These are phyloP conservation scores for Zizania palustris DNA, from an alignment of 202 grass and related monocot species.

Conservation along the genomic window DNA sequence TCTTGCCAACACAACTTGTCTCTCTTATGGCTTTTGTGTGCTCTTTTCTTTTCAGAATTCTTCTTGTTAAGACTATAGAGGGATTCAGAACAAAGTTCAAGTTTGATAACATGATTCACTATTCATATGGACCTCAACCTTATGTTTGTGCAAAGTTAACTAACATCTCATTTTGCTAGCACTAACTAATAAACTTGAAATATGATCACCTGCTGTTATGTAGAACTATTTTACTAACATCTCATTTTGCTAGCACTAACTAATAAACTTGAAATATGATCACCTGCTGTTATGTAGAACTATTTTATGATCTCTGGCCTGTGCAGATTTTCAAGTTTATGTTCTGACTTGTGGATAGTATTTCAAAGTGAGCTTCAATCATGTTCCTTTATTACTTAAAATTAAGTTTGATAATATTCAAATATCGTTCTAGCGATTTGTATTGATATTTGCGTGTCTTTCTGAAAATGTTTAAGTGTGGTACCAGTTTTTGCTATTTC, in stretches of 20 bases:
- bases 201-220: neutral
- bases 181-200: neutral
- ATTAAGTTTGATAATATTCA: neutral
- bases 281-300: neutral
- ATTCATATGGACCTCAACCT: conserved; percentile 1
- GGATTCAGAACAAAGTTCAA: conserved; percentile 9
- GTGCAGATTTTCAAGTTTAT: neutral
- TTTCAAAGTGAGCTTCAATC: neutral
- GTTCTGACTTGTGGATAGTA: neutral
- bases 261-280: neutral
- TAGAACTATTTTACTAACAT: neutral
- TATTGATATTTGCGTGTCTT: neutral
- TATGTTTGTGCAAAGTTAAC: neutral
- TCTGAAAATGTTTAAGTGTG: neutral
- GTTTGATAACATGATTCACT: neutral
- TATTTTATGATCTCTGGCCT: neutral
- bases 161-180: neutral
- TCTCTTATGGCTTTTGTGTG: neutral
- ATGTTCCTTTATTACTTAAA: neutral
- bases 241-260: conserved; percentile 1
- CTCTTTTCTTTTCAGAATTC: neutral
- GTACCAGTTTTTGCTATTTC: neutral
- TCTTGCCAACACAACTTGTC: neutral
- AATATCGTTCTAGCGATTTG: neutral
- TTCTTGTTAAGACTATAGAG: neutral